phyloP scores from a whole-genome alignment of 441 rosid species.

The Euphorbia celastroides region DNA sequence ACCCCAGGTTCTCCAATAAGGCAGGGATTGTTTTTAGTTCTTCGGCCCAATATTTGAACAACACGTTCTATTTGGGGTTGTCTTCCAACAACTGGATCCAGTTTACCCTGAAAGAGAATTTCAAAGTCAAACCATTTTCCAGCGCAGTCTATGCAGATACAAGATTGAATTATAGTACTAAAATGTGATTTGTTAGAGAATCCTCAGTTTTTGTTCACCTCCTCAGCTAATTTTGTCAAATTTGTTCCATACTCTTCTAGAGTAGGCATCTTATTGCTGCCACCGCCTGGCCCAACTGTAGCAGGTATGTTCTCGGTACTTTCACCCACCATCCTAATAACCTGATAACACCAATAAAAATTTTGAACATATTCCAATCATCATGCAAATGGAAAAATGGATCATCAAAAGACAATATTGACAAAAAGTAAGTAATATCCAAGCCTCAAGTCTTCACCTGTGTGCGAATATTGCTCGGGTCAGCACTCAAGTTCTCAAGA shows the following conservation, averaged over 20 bases:
- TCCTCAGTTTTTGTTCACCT: conserved; percentile 37
- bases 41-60: conserved; percentile 46
- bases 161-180: not conserved
- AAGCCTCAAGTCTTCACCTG: conserved; percentile 44
- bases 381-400: not conserved
- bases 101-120: conserved; percentile 34
- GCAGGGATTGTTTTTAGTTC: conserved; percentile 58
- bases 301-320: conserved; percentile 79
- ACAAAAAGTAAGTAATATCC: not conserved
- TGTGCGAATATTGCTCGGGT: conserved; percentile 83
- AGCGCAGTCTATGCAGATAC: conserved; percentile 3
- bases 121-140: not conserved
- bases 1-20: conserved; percentile 66
- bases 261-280: conserved; percentile 88
- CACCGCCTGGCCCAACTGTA: conserved; percentile 68
- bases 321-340: conserved; percentile 97
- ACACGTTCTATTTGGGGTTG: conserved; percentile 47
- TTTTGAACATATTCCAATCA: not conserved
- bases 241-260: conserved; percentile 99
- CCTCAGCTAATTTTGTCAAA: conserved; percentile 94
- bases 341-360: conserved; percentile 39
- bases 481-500: conserved; percentile 94
- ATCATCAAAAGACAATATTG: not conserved
- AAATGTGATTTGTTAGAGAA: not conserved
- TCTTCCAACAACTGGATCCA: conserved; percentile 62